phyloP scores from a whole-genome alignment of 306 rosid species.

The Prunus armeniaca region DNA sequence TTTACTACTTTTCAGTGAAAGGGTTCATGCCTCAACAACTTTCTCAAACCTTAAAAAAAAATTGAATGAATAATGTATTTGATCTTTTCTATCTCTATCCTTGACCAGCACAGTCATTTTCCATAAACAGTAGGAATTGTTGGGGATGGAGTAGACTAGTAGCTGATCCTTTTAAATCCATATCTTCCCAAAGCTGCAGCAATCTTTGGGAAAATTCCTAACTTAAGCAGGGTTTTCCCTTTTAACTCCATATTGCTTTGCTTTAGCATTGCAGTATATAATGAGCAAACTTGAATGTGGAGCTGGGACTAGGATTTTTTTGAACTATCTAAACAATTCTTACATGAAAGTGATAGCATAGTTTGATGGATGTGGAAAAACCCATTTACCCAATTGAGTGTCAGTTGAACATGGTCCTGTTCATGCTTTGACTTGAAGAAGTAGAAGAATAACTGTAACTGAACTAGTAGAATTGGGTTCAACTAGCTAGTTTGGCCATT shows the following conservation, averaged over 20 bases:
- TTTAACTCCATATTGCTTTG: slow-evolving; percentile 5
- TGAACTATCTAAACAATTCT: slow-evolving; percentile 1
- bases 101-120: slow-evolving; percentile 45
- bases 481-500: background rate
- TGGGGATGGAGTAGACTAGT: slow-evolving; percentile 31
- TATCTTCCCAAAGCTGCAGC: slow-evolving; percentile 3
- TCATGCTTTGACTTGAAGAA: slow-evolving; percentile 23
- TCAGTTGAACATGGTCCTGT: slow-evolving; percentile 28
- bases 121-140: slow-evolving; percentile 40
- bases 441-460: slow-evolving; percentile 4
- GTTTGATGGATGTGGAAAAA: slow-evolving; percentile 30
- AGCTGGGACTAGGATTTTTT: background rate
- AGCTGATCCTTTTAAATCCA: slow-evolving; percentile 21
- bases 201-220: slow-evolving; percentile 25
- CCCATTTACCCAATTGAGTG: slow-evolving; percentile 33
- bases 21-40: slow-evolving; percentile 27
- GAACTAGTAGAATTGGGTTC: slow-evolving; percentile 9
- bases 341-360: slow-evolving; percentile 17
- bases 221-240: slow-evolving; percentile 25
- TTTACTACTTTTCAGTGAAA: slow-evolving; percentile 33
- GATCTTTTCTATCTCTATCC: slow-evolving; percentile 38
- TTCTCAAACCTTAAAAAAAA: slow-evolving; percentile 44
- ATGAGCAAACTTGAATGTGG: slow-evolving; percentile 13
- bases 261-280: slow-evolving; percentile 23
- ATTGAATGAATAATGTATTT: slow-evolving; percentile 12